Evolutionary conservation across 2,329 filamentous ascomycete genomes (phyloP).

Genomic region (Fusarium xylarioides): DNA sequence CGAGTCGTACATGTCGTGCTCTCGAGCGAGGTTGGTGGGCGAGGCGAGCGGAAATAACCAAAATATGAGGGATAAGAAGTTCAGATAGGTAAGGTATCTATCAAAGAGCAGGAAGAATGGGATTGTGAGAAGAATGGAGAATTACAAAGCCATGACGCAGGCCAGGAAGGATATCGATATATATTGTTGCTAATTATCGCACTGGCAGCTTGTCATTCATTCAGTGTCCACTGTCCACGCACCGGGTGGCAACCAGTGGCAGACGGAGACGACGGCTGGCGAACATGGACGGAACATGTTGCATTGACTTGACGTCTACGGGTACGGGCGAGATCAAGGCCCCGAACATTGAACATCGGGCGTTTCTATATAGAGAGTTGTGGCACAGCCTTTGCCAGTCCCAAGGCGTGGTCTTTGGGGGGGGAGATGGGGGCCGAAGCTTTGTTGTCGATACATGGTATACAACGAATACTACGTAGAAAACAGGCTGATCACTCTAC

Average conservation of each 20-base stretch:
- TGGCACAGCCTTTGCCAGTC: constrained; percentile 16
- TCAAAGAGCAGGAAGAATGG: background rate
- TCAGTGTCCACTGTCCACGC: constrained; percentile 14
- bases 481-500: constrained; percentile 2
- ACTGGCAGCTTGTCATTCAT: background rate
- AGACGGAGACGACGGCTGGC: background rate
- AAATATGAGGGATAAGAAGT: background rate
- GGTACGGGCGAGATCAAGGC: background rate
- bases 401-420: background rate
- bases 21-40: background rate
- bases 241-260: constrained; percentile 19
- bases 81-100: background rate
- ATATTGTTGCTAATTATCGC: background rate
- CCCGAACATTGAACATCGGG: background rate
- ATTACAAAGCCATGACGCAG: background rate
- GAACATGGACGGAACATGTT: constrained; percentile 4
- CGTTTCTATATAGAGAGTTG: background rate
- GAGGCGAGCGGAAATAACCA: background rate
- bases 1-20: background rate
- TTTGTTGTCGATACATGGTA: background rate
- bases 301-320: constrained; percentile 1
- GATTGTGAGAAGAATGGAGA: background rate
- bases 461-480: background rate
- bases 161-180: background rate
- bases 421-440: constrained; percentile 5